Base-by-base conservation (phyloP, 768 basidiomycete genomes). In the Leccinum boreale region DNA sequence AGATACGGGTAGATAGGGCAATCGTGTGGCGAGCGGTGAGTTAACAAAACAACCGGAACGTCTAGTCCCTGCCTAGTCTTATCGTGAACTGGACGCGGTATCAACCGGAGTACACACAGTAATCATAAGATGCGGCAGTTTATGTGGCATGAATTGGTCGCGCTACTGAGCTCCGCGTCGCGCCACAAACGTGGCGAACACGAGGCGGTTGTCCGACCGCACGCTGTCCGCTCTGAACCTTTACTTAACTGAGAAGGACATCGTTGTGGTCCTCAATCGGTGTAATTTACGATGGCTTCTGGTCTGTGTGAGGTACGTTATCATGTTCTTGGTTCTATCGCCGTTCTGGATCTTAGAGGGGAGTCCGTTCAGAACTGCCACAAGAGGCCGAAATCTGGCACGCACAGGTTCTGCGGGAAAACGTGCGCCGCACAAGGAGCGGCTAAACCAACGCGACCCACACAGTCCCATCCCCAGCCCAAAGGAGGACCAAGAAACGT, bases 361-460 rank as follows among this genome's bases (percentile, higher is more conserved):
- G 9, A 10, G 21, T 55, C 24, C 14, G 0, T 29, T 36, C 54
- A 86, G 85, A 77, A 77, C 46, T 87, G 85, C 64, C 79, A 81
- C 64, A 58, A 76, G 42, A 78, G 75, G 50, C 82, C 82, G n/a
- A 85, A 84, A 67, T 81, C 77, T 53, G 70, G 73, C 50, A 76
- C 77, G 26, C 83, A 85, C 71, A 77, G 75, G 17, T 86, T 78
- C 63, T 86, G 85, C 59, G 74, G 82, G 55, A 85, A 80, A 70
- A 79, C 78, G 10, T 86, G 85, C 60, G 74, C 75, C 9, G 78
- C 82, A 26, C 62, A 81, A 77, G 73, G 70, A 29, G 65, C 61
- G 15, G 47, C 62, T n/a, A 59, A 56, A n/a, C 50, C 62, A 52
- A 51, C 55, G 19, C 49, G 42, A 12, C 15, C 51, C 15, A 68